Percentiles rank a stretch among this genome's conserved stretches.
Evolutionary conservation across 805 yeast genomes (phyloP).

Genomic region (Wickerhamiella cacticola): DNA sequence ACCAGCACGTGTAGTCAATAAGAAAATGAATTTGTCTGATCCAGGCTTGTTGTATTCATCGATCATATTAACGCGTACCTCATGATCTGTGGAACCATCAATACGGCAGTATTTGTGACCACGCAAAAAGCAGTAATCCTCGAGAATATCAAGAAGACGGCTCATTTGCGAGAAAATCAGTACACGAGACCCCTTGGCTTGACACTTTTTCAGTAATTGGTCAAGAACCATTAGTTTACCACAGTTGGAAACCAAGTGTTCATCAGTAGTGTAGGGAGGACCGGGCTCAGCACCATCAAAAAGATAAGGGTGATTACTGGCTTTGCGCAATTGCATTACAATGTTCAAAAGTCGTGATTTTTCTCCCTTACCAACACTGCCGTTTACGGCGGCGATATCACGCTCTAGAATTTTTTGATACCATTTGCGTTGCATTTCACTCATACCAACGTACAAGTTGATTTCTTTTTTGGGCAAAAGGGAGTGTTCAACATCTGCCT

Average conservation of each 20-base stretch:
- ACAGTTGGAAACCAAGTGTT: conserved; percentile 77
- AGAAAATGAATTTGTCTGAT: conserved; percentile 69
- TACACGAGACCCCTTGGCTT: conserved; percentile 73
- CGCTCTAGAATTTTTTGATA: conserved; percentile 78
- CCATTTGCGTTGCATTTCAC: conserved; percentile 91
- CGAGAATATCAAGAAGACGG: conserved; percentile 74
- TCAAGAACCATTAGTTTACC: conserved; percentile 87
- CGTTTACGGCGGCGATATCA: conserved; percentile 93
- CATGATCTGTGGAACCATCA: conserved; percentile 89
- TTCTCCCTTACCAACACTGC: conserved; percentile 87
- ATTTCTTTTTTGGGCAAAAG: conserved; percentile 82
- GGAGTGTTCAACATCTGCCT: conserved; percentile 85
- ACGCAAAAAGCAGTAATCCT: conserved; percentile 80
- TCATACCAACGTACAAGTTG: conserved; percentile 86
- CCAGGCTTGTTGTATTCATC: conserved; percentile 81
- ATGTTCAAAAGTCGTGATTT: conserved; percentile 83
- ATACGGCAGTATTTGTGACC: conserved; percentile 81
- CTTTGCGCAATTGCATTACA: conserved; percentile 92
- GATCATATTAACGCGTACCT: conserved; percentile 81
- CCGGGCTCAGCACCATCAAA: conserved; percentile 99
- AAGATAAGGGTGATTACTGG: conserved; percentile 93
- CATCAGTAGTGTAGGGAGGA: conserved; percentile 93
- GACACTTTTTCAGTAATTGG: conserved; percentile 59
- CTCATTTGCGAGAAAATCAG: conserved; percentile 91
- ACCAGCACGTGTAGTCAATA: conserved; percentile 91